A percentile compares a stretch with the other conserved stretches of the same genome.
phyloP scores from a whole-genome alignment of 2,329 filamentous ascomycete genomes.

The Septoria petroselini region DNA sequence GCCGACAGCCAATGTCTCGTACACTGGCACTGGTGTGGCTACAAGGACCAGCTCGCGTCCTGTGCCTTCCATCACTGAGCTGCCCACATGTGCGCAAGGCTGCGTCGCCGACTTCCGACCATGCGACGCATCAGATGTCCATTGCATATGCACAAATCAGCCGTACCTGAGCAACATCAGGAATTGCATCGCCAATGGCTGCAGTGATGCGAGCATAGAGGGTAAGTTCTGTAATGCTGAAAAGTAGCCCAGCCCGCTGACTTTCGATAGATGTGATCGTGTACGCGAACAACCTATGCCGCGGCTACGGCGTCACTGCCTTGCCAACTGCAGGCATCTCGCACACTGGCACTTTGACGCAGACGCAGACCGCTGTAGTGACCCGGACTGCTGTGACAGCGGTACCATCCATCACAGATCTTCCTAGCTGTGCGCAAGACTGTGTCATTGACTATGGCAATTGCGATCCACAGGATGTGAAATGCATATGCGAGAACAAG shows the following conservation, averaged over 20 bases:
- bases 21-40: neutral
- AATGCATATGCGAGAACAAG: constrained; percentile 9
- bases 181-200: neutral
- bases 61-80: neutral
- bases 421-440: constrained; percentile 6
- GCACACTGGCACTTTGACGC: constrained; percentile 16
- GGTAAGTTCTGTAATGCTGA: neutral
- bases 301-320: constrained; percentile 7
- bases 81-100: neutral
- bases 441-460: constrained; percentile 6
- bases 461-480: constrained; percentile 4
- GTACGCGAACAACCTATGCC: constrained; percentile 2
- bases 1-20: neutral
- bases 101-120: neutral
- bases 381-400: neutral
- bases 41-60: constrained; percentile 1
- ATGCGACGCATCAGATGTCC: constrained; percentile 1
- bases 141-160: neutral
- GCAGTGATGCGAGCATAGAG: neutral
- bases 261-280: constrained; percentile 4
- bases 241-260: neutral
- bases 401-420: constrained; percentile 3
- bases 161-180: neutral
- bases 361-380: constrained; percentile 6
- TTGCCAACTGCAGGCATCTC: constrained; percentile 8